These are phyloP conservation scores for Sporothrix globosa DNA, from an alignment of 2,329 filamentous ascomycete genomes.

Conservation along the genomic window DNA sequence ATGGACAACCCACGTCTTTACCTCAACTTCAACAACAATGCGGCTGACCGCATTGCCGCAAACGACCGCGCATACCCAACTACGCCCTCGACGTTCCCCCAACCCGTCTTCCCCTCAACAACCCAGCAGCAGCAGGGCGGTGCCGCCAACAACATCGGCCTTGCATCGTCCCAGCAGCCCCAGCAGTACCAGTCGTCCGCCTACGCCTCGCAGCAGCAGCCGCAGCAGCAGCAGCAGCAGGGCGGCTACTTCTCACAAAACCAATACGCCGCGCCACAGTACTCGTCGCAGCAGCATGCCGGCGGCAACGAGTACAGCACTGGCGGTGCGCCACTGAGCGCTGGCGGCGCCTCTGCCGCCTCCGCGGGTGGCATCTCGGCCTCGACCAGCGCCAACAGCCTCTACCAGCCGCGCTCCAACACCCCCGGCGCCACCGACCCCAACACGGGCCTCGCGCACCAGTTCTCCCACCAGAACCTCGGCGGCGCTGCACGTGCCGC, in stretches of 20 bases:
- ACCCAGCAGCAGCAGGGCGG: conserved; percentile 38
- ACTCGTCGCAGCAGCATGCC: conserved; percentile 42
- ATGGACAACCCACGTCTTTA: conserved; percentile 64
- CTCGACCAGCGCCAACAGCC: conserved; percentile 37
- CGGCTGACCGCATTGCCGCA: conserved; percentile 63
- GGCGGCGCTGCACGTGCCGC: conserved; percentile 70
- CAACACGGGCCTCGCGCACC: conserved; percentile 88
- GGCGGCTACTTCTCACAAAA: conserved; percentile 65
- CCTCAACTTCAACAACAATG: conserved; percentile 64
- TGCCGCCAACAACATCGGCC: conserved; percentile 48
- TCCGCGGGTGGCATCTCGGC: conserved; percentile 15
- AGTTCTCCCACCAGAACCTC: conserved; percentile 96
- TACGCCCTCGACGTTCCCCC: conserved; percentile 93
- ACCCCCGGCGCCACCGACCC: conserved; percentile 68
- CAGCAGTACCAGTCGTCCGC: conserved; percentile 40
- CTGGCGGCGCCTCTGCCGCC: neutral
- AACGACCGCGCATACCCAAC: conserved; percentile 76
- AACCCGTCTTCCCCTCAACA: conserved; percentile 70
- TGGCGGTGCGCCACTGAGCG: conserved; percentile 37
- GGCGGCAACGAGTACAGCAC: conserved; percentile 35
- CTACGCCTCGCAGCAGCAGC: conserved; percentile 44
- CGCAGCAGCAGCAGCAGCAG: conserved; percentile 34
- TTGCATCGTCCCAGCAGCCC: conserved; percentile 49
- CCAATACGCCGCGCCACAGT: conserved; percentile 39
- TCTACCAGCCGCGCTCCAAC: conserved; percentile 57